phyloP scores from a whole-genome alignment of 225 moss, liverwort and hornwort genomes.

The Bryoerythrophyllum caledonicum region DNA sequence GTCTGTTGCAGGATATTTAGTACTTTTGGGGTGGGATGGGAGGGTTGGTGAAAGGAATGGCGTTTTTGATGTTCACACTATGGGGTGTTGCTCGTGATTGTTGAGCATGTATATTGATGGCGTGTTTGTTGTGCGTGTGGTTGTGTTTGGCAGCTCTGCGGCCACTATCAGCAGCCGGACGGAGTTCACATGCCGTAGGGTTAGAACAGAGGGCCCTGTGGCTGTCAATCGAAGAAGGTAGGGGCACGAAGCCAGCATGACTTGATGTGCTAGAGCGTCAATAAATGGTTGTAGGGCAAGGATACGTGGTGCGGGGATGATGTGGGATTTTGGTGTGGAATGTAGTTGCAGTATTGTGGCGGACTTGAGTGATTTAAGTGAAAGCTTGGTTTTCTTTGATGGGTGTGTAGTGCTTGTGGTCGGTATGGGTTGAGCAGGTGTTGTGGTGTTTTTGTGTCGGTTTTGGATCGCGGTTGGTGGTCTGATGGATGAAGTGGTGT shows the following conservation, averaged over 20 bases:
- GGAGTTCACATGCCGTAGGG: slow-evolving; percentile 54
- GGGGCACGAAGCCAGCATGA: background rate
- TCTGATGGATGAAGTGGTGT: background rate
- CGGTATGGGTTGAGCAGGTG: background rate
- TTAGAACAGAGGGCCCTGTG: slow-evolving; percentile 58
- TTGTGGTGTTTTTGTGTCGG: background rate
- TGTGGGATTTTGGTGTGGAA: background rate
- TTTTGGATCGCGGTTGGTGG: background rate
- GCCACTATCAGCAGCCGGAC: slow-evolving; percentile 61
- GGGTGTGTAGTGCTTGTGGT: background rate
- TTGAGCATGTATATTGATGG: background rate
- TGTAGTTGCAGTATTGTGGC: background rate
- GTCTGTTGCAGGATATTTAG: background rate
- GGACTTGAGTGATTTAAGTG: background rate
- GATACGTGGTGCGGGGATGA: background rate
- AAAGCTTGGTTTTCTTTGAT: background rate
- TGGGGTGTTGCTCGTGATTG: background rate
- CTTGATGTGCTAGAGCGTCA: background rate
- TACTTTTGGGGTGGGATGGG: background rate
- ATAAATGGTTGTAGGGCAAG: background rate
- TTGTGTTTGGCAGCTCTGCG: slow-evolving; percentile 37
- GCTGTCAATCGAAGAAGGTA: slow-evolving; percentile 70
- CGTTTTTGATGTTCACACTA: background rate
- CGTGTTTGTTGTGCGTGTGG: background rate
- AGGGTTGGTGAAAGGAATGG: background rate